These are phyloP conservation scores for Phytophthora pinifolia DNA, from an alignment of 352 stramenopile species.

Conservation along the genomic window DNA sequence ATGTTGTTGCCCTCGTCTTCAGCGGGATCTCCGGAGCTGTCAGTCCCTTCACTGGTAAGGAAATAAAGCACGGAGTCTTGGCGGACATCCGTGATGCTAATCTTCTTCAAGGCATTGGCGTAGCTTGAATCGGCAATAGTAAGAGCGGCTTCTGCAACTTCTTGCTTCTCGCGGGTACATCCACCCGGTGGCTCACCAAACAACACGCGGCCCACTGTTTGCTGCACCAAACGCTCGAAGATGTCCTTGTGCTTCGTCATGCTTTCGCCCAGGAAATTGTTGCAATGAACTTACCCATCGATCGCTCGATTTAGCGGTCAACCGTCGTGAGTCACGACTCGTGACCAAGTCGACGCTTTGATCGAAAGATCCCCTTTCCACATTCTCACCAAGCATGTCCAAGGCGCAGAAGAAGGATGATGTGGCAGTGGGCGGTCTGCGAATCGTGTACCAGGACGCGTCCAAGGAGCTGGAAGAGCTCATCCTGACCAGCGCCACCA, in stretches of 20 bases:
- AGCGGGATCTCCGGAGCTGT: not conserved
- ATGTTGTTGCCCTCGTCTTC: constrained; percentile 11
- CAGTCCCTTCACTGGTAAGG: not conserved
- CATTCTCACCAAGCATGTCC: constrained; percentile 40
- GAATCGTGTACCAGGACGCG: constrained; percentile 72
- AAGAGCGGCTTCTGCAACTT: not conserved
- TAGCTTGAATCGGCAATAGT: not conserved
- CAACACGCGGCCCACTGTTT: constrained; percentile 47
- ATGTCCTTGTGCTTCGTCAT: constrained; percentile 20
- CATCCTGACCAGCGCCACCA: constrained; percentile 70
- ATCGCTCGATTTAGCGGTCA: constrained; percentile 17
- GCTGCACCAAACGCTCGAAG: constrained; percentile 42
- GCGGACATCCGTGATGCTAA: not conserved
- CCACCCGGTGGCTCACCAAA: constrained; percentile 21
- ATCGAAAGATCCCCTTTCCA: constrained; percentile 16
- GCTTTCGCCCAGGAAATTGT: not conserved
- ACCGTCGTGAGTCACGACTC: too few relatives aligned
- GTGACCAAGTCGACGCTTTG: not conserved
- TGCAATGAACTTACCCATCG: not conserved
- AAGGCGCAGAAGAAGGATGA: constrained; percentile 85
- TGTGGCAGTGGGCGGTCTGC: constrained; percentile 58
- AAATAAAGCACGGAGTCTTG: constrained; percentile 10
- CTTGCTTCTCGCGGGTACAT: not conserved
- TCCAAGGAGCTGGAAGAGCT: constrained; percentile 72
- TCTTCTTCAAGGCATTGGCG: not conserved